Base-by-base conservation (phyloP, 2,329 filamentous ascomycete genomes). In the Beauveria sp. region DNA sequence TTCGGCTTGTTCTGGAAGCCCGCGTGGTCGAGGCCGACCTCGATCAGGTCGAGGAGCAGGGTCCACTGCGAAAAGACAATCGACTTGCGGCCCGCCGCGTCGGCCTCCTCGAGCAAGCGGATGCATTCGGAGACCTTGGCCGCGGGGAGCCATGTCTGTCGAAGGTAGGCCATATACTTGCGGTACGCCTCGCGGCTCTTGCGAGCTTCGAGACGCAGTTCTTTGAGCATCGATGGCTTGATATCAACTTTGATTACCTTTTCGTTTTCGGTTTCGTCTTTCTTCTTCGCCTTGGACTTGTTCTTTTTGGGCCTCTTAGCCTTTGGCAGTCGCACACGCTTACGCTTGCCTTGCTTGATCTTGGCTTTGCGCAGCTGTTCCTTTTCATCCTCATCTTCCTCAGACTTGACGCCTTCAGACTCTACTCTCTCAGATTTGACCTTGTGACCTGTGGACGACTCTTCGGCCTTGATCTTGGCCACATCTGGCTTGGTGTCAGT, bases 111-210 rank as follows among this genome's bases (percentile, higher is more conserved):
- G 5, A 96, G 76, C 60, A 96, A 89, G 56, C 85, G 83, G 66
- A 94, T 79, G 18, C 96, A 79, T 9, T 89, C 87, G 63, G 91
- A 86, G 5, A 93, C 90, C 75, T 97, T 96, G 67, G 88, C 91
- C 69, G 89, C 91, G 62, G 86, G 86, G 61, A 88, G 75, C 83
- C 86, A 96, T 30, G 84, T 80, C 70, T 87, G 84, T 26, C 81
- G 80, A 7, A 94, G 78, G 56, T 86, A 88, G 40, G 76, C 77
- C 67, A 92, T 80, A 72, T 94, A 96, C 65, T 82, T 84, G 63
- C 79, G 80, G 67, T 87, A 88, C 3, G 88, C 84, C 14, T 79
- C 80, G 30, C 79, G 80, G 72, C 84, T 93, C 64, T 82, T 84
- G 54, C 77, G 76, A 0, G 85, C 86, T 28, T 89, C 82, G 61